A percentile compares a stretch with the other conserved stretches of the same genome.
Conservation (phyloP, 345 rosid genomes). For the Citrus maxima region DNA sequence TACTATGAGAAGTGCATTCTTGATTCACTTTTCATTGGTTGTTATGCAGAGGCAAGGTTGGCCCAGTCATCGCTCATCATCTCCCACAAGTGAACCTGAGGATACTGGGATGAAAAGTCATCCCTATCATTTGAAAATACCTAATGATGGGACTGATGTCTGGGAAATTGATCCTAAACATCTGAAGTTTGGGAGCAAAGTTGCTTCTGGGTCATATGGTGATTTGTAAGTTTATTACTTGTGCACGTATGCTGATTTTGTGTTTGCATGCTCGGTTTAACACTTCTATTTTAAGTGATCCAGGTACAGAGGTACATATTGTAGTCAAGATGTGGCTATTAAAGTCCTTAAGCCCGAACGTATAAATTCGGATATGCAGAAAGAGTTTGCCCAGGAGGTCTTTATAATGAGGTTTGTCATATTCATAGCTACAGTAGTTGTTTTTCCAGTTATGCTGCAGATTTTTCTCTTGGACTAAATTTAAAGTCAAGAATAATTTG, state of each 20-base stretch:
- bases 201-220: conserved; percentile 97
- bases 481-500: not conserved
- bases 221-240: conserved; percentile 68
- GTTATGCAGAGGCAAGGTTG: conserved; percentile 51
- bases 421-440: not conserved
- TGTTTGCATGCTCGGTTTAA: conserved; percentile 4
- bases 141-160: conserved; percentile 87
- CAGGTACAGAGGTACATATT: conserved; percentile 93
- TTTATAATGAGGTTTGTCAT: conserved; percentile 81
- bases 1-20: not conserved
- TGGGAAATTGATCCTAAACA: conserved; percentile 86
- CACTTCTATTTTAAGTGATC: conserved; percentile 11
- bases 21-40: conserved; percentile 14
- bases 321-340: conserved; percentile 96
- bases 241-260: conserved; percentile 4
- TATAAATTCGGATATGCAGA: conserved; percentile 73
- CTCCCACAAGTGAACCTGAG: conserved; percentile 48
- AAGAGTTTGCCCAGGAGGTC: conserved; percentile 97
- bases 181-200: conserved; percentile 70
- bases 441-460: conserved; percentile 1
- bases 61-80: conserved; percentile 45
- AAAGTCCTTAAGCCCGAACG: conserved; percentile 96
- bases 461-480: not conserved
- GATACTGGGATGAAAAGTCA: conserved; percentile 27
- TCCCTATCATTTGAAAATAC: conserved; percentile 67